Evolutionary conservation across 495 filamentous ascomycete species (phyloP), one percentile per base, ranked within the genome.

Genomic region (Aspergillus sclerotiicarbonarius): DNA sequence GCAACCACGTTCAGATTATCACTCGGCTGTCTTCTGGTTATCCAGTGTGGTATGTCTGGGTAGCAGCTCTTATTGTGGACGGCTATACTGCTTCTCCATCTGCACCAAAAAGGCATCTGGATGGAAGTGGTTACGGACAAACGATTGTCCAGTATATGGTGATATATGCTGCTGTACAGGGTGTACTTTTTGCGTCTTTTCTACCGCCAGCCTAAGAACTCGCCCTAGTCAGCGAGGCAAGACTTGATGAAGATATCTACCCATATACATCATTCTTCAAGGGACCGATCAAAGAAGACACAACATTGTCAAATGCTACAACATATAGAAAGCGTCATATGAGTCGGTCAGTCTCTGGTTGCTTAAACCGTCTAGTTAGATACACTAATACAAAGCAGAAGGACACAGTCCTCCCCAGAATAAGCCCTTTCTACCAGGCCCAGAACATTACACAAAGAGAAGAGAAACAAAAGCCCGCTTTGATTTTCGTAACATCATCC

Each of bases 381-480:
- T 47, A 7, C 21, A 47, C 18, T 21, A 47, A 47, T 47, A 47
- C 45, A 47, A 21, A 4, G 4, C 18, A 47, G 45, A 47, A 19
- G 45, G 45, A 47, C 45, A 7, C 45, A 47, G 45, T 47, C 45
- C 45, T 47, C 45, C 18, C 18, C 46, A 49, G 7, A 10, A 31
- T 49, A 16, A 21, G 19, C 18, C 19, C 19, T 12, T 19, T 21
- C 45, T 25, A 20, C 45, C 16, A 21, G 46, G 21, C 15, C 10
- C 9, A 10, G 10, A 4, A 8, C 46, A 29, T 30, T 31, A 13
- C 6, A 49, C 21, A 31, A 20, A 20, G 10, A 21, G 12, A 21
- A n/a, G 20, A 49, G 21, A 8, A 48, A 48, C 4, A 7, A 18
- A 29, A 33, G 53, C 60, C 66, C 57, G 62, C 59, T 64, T 45